A percentile compares a stretch with the other conserved stretches of the same genome.
These are phyloP conservation scores for Talaromyces thailandensis DNA, from an alignment of 495 filamentous ascomycete species.

Conservation along the genomic window DNA sequence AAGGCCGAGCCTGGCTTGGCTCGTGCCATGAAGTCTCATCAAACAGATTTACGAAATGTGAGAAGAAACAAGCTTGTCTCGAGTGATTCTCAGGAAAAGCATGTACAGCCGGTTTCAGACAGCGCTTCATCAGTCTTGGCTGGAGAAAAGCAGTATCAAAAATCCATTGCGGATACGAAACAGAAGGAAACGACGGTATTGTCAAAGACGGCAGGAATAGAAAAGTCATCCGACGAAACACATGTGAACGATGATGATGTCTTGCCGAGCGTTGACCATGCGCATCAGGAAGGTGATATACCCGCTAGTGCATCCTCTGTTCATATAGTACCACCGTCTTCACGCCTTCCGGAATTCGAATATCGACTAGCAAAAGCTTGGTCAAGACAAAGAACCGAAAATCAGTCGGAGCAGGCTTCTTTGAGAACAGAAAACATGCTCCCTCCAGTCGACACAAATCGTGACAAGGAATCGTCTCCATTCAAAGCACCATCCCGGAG, in stretches of 20 bases:
- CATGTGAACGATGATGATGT: neutral
- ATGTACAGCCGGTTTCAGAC: neutral
- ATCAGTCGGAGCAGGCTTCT: slow-evolving; percentile 8
- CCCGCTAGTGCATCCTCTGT: slow-evolving; percentile 16
- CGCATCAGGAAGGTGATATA: neutral
- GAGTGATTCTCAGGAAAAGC: neutral
- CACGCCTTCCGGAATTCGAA: slow-evolving; percentile 36
- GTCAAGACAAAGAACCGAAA: slow-evolving; percentile 15
- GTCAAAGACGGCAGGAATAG: neutral
- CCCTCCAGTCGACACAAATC: neutral
- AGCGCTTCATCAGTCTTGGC: neutral
- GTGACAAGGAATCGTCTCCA: neutral
- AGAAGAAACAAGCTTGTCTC: slow-evolving; percentile 1
- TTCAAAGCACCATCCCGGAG: neutral
- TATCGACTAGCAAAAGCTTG: slow-evolving; percentile 26
- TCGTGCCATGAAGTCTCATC: neutral
- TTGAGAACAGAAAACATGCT: neutral
- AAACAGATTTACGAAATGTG: slow-evolving; percentile 4
- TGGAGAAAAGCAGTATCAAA: neutral
- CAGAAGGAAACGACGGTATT: neutral
- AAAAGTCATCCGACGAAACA: neutral
- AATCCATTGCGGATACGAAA: neutral
- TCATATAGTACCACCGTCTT: slow-evolving; percentile 29
- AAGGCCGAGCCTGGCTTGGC: neutral
- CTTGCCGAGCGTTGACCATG: neutral